Percentiles rank a stretch among this genome's conserved stretches.
phyloP scores from a whole-genome alignment of 2,329 filamentous ascomycete genomes.

The Chaetomiaceae sp. region DNA sequence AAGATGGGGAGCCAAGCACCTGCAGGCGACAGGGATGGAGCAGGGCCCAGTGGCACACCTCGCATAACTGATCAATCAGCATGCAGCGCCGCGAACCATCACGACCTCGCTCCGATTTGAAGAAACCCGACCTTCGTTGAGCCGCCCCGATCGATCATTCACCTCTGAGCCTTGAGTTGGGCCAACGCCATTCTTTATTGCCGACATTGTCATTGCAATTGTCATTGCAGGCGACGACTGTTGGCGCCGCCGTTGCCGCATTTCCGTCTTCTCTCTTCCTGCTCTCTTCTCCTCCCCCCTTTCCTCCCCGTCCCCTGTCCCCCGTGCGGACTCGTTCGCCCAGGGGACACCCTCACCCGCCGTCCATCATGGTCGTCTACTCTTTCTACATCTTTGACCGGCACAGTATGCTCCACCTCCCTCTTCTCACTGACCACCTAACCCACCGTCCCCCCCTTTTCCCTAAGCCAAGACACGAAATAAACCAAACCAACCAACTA shows the following conservation, averaged over 20 bases:
- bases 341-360: slow-evolving; percentile 5
- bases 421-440: too few relatives aligned
- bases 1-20: background rate
- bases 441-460: background rate
- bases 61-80: slow-evolving; percentile 16
- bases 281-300: background rate
- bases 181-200: too few relatives aligned
- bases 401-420: slow-evolving; percentile 60
- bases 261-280: background rate
- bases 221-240: too few relatives aligned
- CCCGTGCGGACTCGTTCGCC: slow-evolving; percentile 12
- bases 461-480: background rate
- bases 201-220: too few relatives aligned
- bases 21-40: slow-evolving; percentile 2
- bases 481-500: background rate
- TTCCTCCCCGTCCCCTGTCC: background rate
- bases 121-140: slow-evolving; percentile 7
- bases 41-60: background rate
- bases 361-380: slow-evolving; percentile 85
- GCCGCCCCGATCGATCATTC: background rate
- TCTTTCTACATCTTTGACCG: slow-evolving; percentile 99
- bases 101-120: slow-evolving; percentile 11
- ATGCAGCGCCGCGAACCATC: background rate
- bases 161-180: too few relatives aligned
- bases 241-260: background rate